Evolutionary conservation across 164 flowering plant genomes (phyloP).

Genomic region (Vitis labrusca): DNA sequence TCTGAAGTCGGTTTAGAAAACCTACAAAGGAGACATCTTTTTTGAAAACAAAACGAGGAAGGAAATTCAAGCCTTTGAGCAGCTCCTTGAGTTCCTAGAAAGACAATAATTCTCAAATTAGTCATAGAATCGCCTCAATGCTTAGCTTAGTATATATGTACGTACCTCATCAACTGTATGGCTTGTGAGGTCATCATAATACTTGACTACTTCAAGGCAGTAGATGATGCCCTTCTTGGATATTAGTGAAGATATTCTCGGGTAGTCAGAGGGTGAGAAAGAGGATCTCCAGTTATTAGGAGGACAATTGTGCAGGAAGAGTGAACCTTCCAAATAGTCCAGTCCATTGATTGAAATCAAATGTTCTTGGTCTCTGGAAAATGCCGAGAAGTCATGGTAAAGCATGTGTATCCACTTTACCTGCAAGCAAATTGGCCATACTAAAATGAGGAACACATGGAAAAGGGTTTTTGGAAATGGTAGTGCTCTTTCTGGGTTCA

Average conservation of each 20-base stretch:
- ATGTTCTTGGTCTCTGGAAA: slow-evolving; percentile 68
- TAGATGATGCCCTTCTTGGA: slow-evolving; percentile 48
- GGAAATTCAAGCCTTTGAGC: slow-evolving; percentile 39
- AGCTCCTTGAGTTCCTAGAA: slow-evolving; percentile 52
- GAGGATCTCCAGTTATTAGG: slow-evolving; percentile 71
- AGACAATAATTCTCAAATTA: no score
- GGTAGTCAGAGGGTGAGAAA: slow-evolving; percentile 48
- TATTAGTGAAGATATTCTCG: slow-evolving; percentile 39
- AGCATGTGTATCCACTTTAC: slow-evolving; percentile 75
- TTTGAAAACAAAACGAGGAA: slow-evolving; percentile 41
- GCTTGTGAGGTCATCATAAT: slow-evolving; percentile 41
- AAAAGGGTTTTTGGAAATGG: no score
- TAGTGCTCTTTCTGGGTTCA: no score
- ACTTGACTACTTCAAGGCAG: slow-evolving; percentile 70
- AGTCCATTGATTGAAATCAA: slow-evolving; percentile 47
- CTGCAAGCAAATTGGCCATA: slow-evolving; percentile 23
- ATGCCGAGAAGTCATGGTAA: slow-evolving; percentile 57
- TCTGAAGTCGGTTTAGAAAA: slow-evolving; percentile 62
- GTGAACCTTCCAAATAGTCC: slow-evolving; percentile 73
- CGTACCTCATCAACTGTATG: slow-evolving; percentile 46
- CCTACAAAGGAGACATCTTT: slow-evolving; percentile 57
- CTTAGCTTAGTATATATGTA: no score
- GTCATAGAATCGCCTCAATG: no score
- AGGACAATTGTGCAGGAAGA: slow-evolving; percentile 38
- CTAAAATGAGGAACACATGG: background rate